Evolutionary conservation across 2,329 filamentous ascomycete genomes (phyloP), one percentile per base, ranked within the genome.

Genomic region (Aquanectria penicillioides): DNA sequence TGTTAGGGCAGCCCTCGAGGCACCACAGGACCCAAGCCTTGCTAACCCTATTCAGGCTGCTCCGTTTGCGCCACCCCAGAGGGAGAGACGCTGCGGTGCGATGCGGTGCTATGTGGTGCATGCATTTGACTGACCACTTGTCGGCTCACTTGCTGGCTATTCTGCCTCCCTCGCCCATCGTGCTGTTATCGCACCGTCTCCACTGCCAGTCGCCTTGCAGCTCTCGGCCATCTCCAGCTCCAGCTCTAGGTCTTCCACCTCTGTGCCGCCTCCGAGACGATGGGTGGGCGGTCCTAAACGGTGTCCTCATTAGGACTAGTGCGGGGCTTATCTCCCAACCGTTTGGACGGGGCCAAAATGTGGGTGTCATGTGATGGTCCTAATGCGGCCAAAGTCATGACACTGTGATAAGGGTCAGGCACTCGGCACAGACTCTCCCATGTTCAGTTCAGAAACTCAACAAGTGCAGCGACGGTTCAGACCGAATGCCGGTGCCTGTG

Each of bases 271-370:
- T n/a, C 20, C 23, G 28, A 43, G 28, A 13, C 40, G 37, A 37
- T 52, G 48, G 40, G 56, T 51, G 54, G 49, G 46, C 18, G 23
- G 55, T 61, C 29, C 44, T 29, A 58, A 67, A 62, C 52, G 56
- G 57, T 48, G 29, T 57, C 61, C 43, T 23, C 10, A 47, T 51
- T 52, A 13, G 49, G 29, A 22, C 41, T 59, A 62, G 55, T 62
- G 62, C 51, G 50, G 51, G 53, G 60, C 41, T 49, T 22, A 7
- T 26, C 7, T 10, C 25, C 44, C 44, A 40, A 46, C 49, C 28
- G 43, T 49, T 58, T 59, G 34, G 23, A 23, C 50, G 31, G 55
- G 44, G 47, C 40, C 34, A 43, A n/a, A n/a, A n/a, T n/a, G n/a
- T n/a, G n/a, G n/a, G n/a, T n/a, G n/a, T 58, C 55, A 58, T 58